Evolutionary conservation across 2,329 filamentous ascomycete species (phyloP).

Genomic region (Xylogone sp.): DNA sequence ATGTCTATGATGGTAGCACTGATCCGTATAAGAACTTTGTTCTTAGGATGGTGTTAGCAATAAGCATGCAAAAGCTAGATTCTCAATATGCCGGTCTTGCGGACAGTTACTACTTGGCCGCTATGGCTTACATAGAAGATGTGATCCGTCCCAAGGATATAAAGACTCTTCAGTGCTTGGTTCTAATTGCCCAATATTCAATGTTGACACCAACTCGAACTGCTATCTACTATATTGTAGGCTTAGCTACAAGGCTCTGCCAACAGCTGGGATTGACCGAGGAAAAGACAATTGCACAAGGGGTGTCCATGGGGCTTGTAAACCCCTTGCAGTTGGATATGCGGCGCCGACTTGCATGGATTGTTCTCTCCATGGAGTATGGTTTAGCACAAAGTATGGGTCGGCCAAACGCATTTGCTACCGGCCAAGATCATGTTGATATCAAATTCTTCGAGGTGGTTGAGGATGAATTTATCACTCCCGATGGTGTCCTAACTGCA

Average conservation of each 20-base stretch:
- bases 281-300: conserved; percentile 77
- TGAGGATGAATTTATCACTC: conserved; percentile 79
- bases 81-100: conserved; percentile 87
- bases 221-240: conserved; percentile 89
- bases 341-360: conserved; percentile 85
- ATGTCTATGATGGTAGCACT: conserved; percentile 71
- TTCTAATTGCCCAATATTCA: conserved; percentile 86
- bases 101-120: conserved; percentile 91
- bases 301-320: conserved; percentile 48
- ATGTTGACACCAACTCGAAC: conserved; percentile 87
- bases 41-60: conserved; percentile 86
- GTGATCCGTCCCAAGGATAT: conserved; percentile 86
- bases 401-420: conserved; percentile 80
- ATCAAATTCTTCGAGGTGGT: conserved; percentile 80
- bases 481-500: conserved; percentile 68
- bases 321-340: conserved; percentile 81
- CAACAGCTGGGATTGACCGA: conserved; percentile 86
- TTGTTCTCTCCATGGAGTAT: conserved; percentile 81
- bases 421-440: conserved; percentile 74
- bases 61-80: conserved; percentile 89
- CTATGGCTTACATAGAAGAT: conserved; percentile 77
- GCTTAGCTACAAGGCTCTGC: conserved; percentile 80
- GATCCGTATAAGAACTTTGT: conserved; percentile 87
- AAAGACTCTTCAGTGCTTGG: conserved; percentile 84
- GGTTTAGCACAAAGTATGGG: conserved; percentile 86